Evolutionary conservation across 805 yeast genomes (phyloP).

Genomic region (Alloascoidea africana): DNA sequence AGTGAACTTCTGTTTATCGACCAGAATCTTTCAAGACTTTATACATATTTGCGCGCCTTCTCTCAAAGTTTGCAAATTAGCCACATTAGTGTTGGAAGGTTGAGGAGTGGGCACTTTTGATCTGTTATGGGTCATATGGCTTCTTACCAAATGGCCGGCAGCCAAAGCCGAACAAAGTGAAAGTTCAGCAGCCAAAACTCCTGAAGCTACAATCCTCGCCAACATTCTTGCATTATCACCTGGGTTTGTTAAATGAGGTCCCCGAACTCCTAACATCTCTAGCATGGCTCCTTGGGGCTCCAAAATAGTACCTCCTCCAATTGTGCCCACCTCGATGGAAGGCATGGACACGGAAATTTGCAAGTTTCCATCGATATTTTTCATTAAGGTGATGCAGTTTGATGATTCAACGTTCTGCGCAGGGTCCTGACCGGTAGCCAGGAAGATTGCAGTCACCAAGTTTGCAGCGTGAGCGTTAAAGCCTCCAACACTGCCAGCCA

Average conservation of each 20-base stretch:
- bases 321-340: conserved; percentile 95
- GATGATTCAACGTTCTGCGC: conserved; percentile 98
- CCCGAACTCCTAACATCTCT: conserved; percentile 85
- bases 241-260: conserved; percentile 88
- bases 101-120: conserved; percentile 15
- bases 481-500: conserved; percentile 98
- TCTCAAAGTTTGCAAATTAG: background rate
- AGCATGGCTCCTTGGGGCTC: conserved; percentile 97
- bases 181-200: conserved; percentile 91
- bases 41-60: background rate
- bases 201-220: conserved; percentile 85
- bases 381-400: conserved; percentile 93
- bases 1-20: no score
- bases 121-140: conserved; percentile 94
- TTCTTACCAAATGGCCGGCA: conserved; percentile 95
- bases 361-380: conserved; percentile 66
- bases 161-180: conserved; percentile 93
- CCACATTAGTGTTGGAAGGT: conserved; percentile 7
- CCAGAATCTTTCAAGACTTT: no score
- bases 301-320: conserved; percentile 96
- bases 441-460: conserved; percentile 80
- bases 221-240: conserved; percentile 91
- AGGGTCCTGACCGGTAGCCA: conserved; percentile 99
- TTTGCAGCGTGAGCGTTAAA: conserved; percentile 98
- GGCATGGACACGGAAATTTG: conserved; percentile 98